Conservation (phyloP, 2,329 filamentous ascomycete species). For the Amphichorda felina region DNA sequence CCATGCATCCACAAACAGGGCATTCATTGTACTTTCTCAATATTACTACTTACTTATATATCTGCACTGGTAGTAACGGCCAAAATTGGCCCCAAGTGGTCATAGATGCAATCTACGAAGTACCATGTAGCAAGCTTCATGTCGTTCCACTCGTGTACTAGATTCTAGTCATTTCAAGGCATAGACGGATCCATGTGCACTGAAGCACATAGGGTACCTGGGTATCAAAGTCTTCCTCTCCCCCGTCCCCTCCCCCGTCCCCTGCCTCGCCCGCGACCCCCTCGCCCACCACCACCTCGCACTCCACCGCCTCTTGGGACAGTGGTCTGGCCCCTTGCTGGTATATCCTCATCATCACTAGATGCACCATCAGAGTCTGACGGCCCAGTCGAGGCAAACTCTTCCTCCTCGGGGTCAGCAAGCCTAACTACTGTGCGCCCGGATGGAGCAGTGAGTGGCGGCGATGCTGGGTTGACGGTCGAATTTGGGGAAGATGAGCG, state of each 20-base stretch:
- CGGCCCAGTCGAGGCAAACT: neutral
- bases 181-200: too few relatives aligned
- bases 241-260: slow-evolving; percentile 11
- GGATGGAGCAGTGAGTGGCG: slow-evolving; percentile 1
- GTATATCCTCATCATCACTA: slow-evolving; percentile 5
- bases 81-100: too few relatives aligned
- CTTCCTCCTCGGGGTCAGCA: slow-evolving; percentile 1
- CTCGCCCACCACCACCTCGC: slow-evolving; percentile 5
- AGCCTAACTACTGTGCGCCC: slow-evolving; percentile 3
- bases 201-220: too few relatives aligned
- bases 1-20: too few relatives aligned
- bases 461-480: neutral
- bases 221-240: neutral
- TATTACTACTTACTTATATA: too few relatives aligned
- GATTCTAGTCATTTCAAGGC: too few relatives aligned
- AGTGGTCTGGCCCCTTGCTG: neutral
- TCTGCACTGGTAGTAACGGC: too few relatives aligned
- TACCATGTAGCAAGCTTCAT: too few relatives aligned
- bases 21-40: too few relatives aligned
- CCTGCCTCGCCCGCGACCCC: slow-evolving; percentile 11
- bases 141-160: too few relatives aligned
- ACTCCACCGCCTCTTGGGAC: slow-evolving; percentile 4
- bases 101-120: too few relatives aligned
- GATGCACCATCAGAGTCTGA: neutral
- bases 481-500: neutral